Percentiles rank a stretch among this genome's conserved stretches.
Conservation (phyloP, 2,329 filamentous ascomycete genomes). For the Fusarium protoensiforme region DNA sequence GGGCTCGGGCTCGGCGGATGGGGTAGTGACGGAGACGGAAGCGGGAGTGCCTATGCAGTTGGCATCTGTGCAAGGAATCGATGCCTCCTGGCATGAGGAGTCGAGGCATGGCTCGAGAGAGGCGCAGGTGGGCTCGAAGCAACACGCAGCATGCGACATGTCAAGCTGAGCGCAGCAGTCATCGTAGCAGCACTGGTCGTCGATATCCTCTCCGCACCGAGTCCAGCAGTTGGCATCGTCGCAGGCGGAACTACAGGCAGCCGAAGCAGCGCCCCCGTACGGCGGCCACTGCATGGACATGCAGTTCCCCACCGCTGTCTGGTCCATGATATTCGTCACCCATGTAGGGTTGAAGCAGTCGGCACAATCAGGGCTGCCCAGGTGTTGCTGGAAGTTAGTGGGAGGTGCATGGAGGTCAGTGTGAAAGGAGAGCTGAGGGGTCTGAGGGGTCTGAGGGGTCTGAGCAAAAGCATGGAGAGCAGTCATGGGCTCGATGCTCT, state of each 20-base stretch:
- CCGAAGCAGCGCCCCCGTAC: conserved; percentile 47
- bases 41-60: conserved; percentile 46
- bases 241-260: conserved; percentile 51
- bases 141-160: conserved; percentile 36
- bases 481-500: conserved; percentile 34
- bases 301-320: conserved; percentile 15
- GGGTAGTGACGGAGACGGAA: conserved; percentile 45
- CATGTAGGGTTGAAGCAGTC: conserved; percentile 25
- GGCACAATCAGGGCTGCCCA: conserved; percentile 14
- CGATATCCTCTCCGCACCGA: conserved; percentile 47
- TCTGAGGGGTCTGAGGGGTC: conserved; percentile 25
- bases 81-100: conserved; percentile 43
- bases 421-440: conserved; percentile 22
- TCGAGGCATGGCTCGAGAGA: conserved; percentile 53
- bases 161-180: conserved; percentile 46
- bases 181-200: conserved; percentile 51
- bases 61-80: conserved; percentile 49
- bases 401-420: conserved; percentile 23
- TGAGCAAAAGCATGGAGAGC: conserved; percentile 37
- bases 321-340: conserved; percentile 27
- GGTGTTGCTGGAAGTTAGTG: conserved; percentile 27
- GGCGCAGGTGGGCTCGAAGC: conserved; percentile 47
- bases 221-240: conserved; percentile 45
- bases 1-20: conserved; percentile 42
- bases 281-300: conserved; percentile 33